These are phyloP conservation scores for Penicillium pulvis DNA, from an alignment of 495 filamentous ascomycete species.

Conservation along the genomic window DNA sequence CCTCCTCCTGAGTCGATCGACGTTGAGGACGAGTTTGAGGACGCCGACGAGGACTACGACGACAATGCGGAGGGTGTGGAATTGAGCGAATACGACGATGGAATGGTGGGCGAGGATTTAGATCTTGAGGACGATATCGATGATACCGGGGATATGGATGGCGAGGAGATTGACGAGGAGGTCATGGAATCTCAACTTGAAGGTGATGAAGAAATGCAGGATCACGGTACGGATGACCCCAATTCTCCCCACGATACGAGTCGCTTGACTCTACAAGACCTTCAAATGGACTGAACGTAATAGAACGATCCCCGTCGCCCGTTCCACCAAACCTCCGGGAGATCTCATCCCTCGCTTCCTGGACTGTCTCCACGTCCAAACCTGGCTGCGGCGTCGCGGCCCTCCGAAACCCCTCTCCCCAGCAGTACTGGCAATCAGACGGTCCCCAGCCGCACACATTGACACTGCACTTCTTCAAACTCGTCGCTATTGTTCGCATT, in stretches of 20 bases:
- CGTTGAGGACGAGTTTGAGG: slow-evolving; percentile 15
- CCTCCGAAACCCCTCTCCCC: slow-evolving; percentile 75
- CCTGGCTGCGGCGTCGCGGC: slow-evolving; percentile 87
- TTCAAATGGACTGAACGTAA: slow-evolving; percentile 4
- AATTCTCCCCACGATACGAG: slow-evolving; percentile 29
- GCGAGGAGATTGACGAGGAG: slow-evolving; percentile 38
- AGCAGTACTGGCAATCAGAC: slow-evolving; percentile 94
- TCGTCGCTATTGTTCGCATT: slow-evolving; percentile 80
- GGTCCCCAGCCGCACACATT: slow-evolving; percentile 94
- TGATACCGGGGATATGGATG: slow-evolving; percentile 31
- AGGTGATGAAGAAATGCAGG: slow-evolving; percentile 43
- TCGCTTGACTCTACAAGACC: neutral
- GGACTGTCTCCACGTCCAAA: slow-evolving; percentile 89
- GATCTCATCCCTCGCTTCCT: slow-evolving; percentile 91
- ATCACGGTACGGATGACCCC: slow-evolving; percentile 31
- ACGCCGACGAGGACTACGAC: slow-evolving; percentile 20
- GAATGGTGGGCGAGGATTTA: slow-evolving; percentile 18
- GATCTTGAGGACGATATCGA: slow-evolving; percentile 40
- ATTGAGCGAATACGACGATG: slow-evolving; percentile 16
- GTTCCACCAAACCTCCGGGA: slow-evolving; percentile 67
- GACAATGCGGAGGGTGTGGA: slow-evolving; percentile 13
- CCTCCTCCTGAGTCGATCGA: slow-evolving; percentile 10
- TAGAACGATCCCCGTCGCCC: slow-evolving; percentile 42
- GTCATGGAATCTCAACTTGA: neutral
- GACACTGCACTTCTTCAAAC: slow-evolving; percentile 92